Evolutionary conservation across 2,329 filamentous ascomycete species (phyloP), one percentile per base, ranked within the genome.

Genomic region (Claviceps paspali): DNA sequence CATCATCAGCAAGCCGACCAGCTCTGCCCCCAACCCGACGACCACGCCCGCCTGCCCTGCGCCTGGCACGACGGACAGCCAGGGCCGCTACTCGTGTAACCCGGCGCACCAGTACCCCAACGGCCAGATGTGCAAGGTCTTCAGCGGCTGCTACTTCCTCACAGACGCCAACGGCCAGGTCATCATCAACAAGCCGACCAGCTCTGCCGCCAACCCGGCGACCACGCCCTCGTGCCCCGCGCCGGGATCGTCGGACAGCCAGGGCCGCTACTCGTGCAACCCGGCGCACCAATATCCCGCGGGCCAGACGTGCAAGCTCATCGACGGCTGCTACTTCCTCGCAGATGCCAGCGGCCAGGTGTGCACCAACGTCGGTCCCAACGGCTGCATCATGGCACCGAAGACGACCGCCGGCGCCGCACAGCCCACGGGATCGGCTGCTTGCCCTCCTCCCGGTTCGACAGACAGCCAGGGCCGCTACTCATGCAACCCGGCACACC

Each of bases 231-330:
- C 10, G 6, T 38, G 36, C 24, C 36, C 36, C n/a, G 38, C 29
- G 5, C 31, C 41, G 30, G 27, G 40, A 33, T 11, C 21, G 35
- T 42, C 36, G 12, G 41, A 42, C 33, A 27, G 24, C 35, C 21
- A 40, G 19, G 46, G 46, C 33, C 38, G 44, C 18, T 47, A 47
- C 41, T 39, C 36, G 18, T 48, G 46, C 45, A 47, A 47, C 45
- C 46, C 45, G n/a, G 46, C 43, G 7, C 42, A 45, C 18, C 33
- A 43, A 33, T 47, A 47, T 31, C 46, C 46, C 30, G 33, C 35
- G 22, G 43, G 43, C 6, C 43, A 47, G 42, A 28, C 12, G 7
- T 48, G 46, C 42, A 31, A 27, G 14, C 10, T 26, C 14, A 24
- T 45, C 24, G 40, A 41, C 14, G 46, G 41, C 19, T 48, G 46